A percentile compares a stretch with the other conserved stretches of the same genome.
phyloP scores from a whole-genome alignment of 1,284 basidiomycete species.

The Ganoderma multipileum region DNA sequence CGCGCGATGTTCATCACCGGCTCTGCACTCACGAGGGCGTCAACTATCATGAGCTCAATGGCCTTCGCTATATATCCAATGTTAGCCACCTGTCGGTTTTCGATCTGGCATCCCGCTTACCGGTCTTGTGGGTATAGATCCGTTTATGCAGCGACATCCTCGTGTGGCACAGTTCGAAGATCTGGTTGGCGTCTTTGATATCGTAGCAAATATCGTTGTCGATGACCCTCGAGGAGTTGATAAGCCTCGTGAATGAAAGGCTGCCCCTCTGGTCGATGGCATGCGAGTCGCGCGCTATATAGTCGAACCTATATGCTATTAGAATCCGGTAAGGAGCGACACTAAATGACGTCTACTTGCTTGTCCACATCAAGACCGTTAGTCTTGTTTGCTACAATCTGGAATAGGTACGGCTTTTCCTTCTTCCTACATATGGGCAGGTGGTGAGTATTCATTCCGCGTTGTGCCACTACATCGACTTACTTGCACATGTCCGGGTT shows the following conservation, averaged over 20 bases:
- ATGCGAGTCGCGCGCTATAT: slow-evolving; percentile 75
- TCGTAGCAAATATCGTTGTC: slow-evolving; percentile 77
- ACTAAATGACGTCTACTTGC: slow-evolving; percentile 43
- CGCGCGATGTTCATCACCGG: slow-evolving; percentile 64
- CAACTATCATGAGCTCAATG: slow-evolving; percentile 82
- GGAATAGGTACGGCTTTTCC: slow-evolving; percentile 62
- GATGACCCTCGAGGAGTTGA: slow-evolving; percentile 76
- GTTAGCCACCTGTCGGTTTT: neutral
- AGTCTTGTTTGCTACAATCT: slow-evolving; percentile 79
- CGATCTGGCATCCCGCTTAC: slow-evolving; percentile 42
- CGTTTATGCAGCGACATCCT: slow-evolving; percentile 79
- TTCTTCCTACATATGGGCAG: slow-evolving; percentile 1
- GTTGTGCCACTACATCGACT: slow-evolving; percentile 26
- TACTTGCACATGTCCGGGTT: slow-evolving; percentile 54
- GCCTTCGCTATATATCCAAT: slow-evolving; percentile 58
- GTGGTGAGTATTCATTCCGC: neutral
- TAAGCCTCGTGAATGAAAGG: slow-evolving; percentile 65
- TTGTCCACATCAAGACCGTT: slow-evolving; percentile 88
- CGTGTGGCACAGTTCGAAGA: slow-evolving; percentile 75
- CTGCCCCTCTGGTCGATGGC: slow-evolving; percentile 71
- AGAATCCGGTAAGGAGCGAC: neutral
- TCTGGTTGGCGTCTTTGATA: slow-evolving; percentile 78
- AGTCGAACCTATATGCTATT: slow-evolving; percentile 64
- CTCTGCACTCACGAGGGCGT: slow-evolving; percentile 72
- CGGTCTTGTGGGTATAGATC: slow-evolving; percentile 81